These are phyloP conservation scores for Collybia nuda DNA, from an alignment of 768 basidiomycete species.

Conservation along the genomic window DNA sequence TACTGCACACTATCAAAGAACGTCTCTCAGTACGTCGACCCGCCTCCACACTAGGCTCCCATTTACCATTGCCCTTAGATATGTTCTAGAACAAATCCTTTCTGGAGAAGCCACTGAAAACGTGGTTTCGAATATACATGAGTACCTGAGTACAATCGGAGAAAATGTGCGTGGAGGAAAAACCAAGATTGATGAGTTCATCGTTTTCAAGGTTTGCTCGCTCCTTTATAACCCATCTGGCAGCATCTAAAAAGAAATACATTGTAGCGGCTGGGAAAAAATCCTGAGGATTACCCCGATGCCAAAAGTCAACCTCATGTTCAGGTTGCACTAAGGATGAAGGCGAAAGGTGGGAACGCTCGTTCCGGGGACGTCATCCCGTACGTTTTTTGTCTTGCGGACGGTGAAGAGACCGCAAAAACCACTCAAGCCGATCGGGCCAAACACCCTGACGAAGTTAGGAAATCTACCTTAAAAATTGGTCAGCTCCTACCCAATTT, in stretches of 20 bases:
- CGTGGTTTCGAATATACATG: constrained; percentile 90
- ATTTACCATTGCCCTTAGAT: constrained; percentile 45
- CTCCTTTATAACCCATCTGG: neutral
- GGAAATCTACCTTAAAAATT: constrained; percentile 69
- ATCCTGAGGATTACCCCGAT: constrained; percentile 96
- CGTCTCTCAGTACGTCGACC: constrained; percentile 76
- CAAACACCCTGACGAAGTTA: constrained; percentile 90
- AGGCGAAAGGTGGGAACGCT: constrained; percentile 76
- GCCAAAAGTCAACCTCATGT: constrained; percentile 95
- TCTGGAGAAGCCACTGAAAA: constrained; percentile 89
- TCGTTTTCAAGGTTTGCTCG: constrained; percentile 82
- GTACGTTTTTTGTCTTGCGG: constrained; percentile 87
- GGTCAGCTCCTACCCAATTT: constrained; percentile 43
- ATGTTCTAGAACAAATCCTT: constrained; percentile 85
- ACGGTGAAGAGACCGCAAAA: constrained; percentile 70
- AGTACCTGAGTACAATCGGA: constrained; percentile 79
- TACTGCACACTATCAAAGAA: constrained; percentile 91
- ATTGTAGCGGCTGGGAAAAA: constrained; percentile 87
- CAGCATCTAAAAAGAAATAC: neutral
- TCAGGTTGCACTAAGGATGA: constrained; percentile 91
- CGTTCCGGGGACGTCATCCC: constrained; percentile 92
- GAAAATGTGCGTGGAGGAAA: constrained; percentile 76
- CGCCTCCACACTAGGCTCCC: neutral
- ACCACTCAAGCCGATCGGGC: constrained; percentile 86
- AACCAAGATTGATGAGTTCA: constrained; percentile 89